phyloP scores from a whole-genome alignment of 805 yeast genomes.

The Kuraishia floccosa region DNA sequence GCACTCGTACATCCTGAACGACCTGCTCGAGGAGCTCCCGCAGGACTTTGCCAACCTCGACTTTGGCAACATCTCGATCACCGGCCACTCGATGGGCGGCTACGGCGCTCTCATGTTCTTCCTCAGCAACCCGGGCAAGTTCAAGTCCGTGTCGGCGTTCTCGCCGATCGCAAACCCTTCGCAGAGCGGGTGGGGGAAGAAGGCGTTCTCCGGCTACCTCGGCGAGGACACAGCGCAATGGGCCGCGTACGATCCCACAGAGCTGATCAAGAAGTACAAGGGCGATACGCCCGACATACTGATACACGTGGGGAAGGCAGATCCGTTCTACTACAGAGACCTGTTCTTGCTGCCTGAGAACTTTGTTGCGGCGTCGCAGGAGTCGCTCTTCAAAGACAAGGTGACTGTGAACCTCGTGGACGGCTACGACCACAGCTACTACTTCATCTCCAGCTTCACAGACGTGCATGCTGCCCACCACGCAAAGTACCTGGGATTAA shows the following conservation, averaged over 20 bases:
- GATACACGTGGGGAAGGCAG: constrained; percentile 75
- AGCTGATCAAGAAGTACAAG: constrained; percentile 44
- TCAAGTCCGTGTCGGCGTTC: constrained; percentile 78
- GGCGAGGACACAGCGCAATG: constrained; percentile 53
- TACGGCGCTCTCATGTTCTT: constrained; percentile 73
- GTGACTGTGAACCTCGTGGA: constrained; percentile 54
- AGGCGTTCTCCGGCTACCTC: constrained; percentile 71
- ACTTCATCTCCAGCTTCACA: constrained; percentile 69
- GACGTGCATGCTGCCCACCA: constrained; percentile 82
- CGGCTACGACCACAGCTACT: constrained; percentile 89
- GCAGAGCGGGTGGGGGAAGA: constrained; percentile 77
- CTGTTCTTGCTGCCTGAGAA: constrained; percentile 67
- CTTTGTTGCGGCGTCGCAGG: constrained; percentile 48
- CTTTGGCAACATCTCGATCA: constrained; percentile 53
- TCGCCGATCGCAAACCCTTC: constrained; percentile 83
- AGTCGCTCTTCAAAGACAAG: constrained; percentile 45
- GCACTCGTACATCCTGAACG: constrained; percentile 75
- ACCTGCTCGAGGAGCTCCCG: constrained; percentile 46
- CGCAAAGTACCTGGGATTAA: constrained; percentile 37
- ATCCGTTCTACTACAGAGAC: constrained; percentile 46
- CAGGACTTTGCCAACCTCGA: constrained; percentile 38
- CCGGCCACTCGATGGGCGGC: constrained; percentile 99
- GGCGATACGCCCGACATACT: constrained; percentile 48
- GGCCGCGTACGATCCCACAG: constrained; percentile 77
- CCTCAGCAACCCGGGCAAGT: constrained; percentile 58